phyloP scores from a whole-genome alignment of 2,329 filamentous ascomycete genomes.

The Cercospora sesami region DNA sequence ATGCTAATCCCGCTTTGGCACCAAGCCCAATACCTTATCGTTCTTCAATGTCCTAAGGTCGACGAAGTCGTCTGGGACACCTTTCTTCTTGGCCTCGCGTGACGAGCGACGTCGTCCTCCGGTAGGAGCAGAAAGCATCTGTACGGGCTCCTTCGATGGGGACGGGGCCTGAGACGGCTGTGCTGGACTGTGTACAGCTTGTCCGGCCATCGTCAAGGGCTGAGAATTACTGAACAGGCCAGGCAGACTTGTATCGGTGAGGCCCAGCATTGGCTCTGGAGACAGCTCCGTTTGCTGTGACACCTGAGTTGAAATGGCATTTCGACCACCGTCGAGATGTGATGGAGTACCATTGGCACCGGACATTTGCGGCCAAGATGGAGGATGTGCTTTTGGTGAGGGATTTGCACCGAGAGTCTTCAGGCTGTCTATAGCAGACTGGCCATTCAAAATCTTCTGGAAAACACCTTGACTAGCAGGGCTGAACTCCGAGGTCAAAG shows the following conservation, averaged over 20 bases:
- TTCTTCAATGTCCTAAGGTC: background rate
- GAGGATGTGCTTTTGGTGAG: background rate
- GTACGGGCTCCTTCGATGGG: background rate
- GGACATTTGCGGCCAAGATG: background rate
- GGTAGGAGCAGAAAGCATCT: background rate
- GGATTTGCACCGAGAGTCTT: background rate
- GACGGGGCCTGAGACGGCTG: background rate
- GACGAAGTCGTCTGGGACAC: background rate
- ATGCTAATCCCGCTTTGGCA: background rate
- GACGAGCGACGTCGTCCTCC: background rate
- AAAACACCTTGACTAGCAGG: background rate
- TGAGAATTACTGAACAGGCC: background rate
- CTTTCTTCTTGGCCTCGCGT: slow-evolving; percentile 11
- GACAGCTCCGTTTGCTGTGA: background rate
- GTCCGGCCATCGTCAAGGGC: background rate
- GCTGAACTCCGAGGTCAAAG: background rate
- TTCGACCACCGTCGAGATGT: background rate
- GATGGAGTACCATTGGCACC: background rate
- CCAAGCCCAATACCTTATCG: slow-evolving; percentile 3
- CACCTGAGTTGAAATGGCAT: background rate
- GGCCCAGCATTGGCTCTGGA: background rate
- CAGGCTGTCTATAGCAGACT: background rate
- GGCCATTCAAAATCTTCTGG: background rate
- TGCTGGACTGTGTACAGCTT: background rate
- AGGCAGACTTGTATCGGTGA: background rate